Evolutionary conservation across 192 early-diverging fungal genomes (phyloP).

Genomic region (Entomortierella chlamydospora): DNA sequence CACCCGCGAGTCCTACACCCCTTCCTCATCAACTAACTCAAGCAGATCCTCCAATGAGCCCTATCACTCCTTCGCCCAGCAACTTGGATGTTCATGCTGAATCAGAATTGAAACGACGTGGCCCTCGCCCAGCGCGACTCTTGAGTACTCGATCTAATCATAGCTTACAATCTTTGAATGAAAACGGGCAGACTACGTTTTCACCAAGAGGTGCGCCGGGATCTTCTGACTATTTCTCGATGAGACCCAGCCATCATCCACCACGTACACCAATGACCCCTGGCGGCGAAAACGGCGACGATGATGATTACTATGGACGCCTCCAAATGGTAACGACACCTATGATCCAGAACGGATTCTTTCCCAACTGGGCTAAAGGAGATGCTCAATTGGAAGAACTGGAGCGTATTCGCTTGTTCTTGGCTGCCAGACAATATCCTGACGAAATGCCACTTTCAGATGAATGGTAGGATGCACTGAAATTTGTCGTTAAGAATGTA

Average conservation of each 20-base stretch:
- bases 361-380: constrained; percentile 54
- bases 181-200: constrained; percentile 18
- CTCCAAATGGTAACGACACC: constrained; percentile 53
- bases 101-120: constrained; percentile 47
- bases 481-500: not conserved
- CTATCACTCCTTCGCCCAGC: not conserved
- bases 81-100: constrained; percentile 1
- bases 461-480: constrained; percentile 29
- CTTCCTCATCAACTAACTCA: not conserved
- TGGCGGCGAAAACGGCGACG: constrained; percentile 35
- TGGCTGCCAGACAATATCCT: constrained; percentile 45
- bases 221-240: constrained; percentile 43
- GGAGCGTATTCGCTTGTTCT: constrained; percentile 40
- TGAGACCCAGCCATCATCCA: constrained; percentile 45
- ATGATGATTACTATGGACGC: constrained; percentile 50
- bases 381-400: constrained; percentile 50
- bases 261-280: constrained; percentile 51
- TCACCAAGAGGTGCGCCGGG: constrained; percentile 35
- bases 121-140: constrained; percentile 40
- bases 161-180: constrained; percentile 39
- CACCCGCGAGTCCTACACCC: not conserved
- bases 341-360: constrained; percentile 54
- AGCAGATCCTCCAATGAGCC: constrained; percentile 22
- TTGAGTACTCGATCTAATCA: constrained; percentile 43
- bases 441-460: constrained; percentile 54